Evolutionary conservation across 768 basidiomycete species (phyloP), one percentile per base, ranked within the genome.

Genomic region (Suillus fuscotomentosus): DNA sequence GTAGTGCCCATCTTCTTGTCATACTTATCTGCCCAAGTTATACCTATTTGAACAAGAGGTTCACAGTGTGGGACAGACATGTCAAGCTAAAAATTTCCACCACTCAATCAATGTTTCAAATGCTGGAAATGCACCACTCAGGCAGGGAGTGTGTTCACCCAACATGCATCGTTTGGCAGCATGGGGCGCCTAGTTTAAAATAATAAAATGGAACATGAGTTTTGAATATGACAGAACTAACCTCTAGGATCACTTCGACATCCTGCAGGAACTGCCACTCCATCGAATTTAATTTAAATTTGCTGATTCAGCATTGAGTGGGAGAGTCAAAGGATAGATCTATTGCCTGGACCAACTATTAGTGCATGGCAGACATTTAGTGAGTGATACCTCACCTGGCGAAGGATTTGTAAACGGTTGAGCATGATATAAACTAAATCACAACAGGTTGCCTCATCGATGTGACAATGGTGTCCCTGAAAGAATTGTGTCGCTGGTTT

Each of bases 171-270:
- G 24, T 27, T 27, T 2, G 24, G 24, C 24, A 27, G 24, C 24
- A 2, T 27, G 24, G 13, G 57, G 63, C 3, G 38, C 63, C 63
- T 64, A 56, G 4, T 36, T 36, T 56, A 36, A 8, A 20, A 31
- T 10, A 22, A 27, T 63, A 20, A 63, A 17, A 63, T 50, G 8
- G 22, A 38, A 10, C 13, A 31, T 15, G 22, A 24, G 27, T 31
- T 43, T 60, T 20, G 9, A 43, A 38, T 34, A 47, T 42, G n/a
- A 8, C 5, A 61, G 48, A 31, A 60, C 38, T 45, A 27, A 63
- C 63, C 56, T 59, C 56, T 34, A 63, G 56, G 24, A 63, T 56
- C 27, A 59, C 31, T 41, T 63, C 51, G 3, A 63, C 4, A 45
- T 63, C 34, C 24, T 27, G 24, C 2, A 27, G 24, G 24, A 27